These are phyloP conservation scores for Colletotrichum agaves DNA, from an alignment of 2,329 filamentous ascomycete genomes.

Conservation along the genomic window DNA sequence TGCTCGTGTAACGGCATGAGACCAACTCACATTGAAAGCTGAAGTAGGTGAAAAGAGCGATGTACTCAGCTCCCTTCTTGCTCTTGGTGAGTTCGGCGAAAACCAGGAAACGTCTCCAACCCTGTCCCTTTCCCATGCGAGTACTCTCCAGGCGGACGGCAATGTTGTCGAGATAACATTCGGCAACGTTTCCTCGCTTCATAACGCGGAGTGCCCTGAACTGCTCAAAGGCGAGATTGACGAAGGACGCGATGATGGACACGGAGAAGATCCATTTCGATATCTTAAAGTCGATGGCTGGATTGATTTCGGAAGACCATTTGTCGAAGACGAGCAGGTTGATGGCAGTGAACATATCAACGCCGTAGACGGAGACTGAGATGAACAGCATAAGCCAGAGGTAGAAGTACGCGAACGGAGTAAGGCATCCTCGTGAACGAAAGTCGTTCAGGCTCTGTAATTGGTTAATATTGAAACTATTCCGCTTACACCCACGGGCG, in stretches of 20 bases:
- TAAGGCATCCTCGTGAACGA: conserved; percentile 81
- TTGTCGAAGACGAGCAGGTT: conserved; percentile 89
- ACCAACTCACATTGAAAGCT: conserved; percentile 67
- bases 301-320: conserved; percentile 87
- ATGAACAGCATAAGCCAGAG: conserved; percentile 83
- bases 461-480: neutral
- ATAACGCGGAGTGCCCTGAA: conserved; percentile 84
- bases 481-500: neutral
- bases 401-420: conserved; percentile 83
- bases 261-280: conserved; percentile 95
- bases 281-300: conserved; percentile 78
- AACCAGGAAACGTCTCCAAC: conserved; percentile 91
- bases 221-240: conserved; percentile 84
- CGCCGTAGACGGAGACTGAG: conserved; percentile 85
- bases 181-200: conserved; percentile 84
- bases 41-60: conserved; percentile 92
- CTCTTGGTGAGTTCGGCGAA: conserved; percentile 92
- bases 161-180: conserved; percentile 89
- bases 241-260: conserved; percentile 91
- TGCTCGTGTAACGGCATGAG: neutral
- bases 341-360: conserved; percentile 93
- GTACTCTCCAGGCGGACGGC: conserved; percentile 87
- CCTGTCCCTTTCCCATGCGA: conserved; percentile 77
- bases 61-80: conserved; percentile 89
- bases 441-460: conserved; percentile 74